These are phyloP conservation scores for Basidioascus undulatus DNA, from an alignment of 768 basidiomycete genomes.

Conservation along the genomic window DNA sequence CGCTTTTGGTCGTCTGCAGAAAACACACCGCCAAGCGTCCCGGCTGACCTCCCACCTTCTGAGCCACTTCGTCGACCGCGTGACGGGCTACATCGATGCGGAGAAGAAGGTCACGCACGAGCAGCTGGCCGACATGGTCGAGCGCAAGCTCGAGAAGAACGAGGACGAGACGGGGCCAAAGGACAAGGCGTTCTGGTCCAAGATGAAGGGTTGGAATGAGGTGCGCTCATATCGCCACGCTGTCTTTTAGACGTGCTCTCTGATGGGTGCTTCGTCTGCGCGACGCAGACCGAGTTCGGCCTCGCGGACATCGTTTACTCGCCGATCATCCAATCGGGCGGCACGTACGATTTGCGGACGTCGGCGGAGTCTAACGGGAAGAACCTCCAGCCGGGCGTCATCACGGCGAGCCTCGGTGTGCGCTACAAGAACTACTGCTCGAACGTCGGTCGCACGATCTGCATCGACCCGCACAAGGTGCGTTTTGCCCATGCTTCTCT, in stretches of 20 bases:
- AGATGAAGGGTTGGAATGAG: slow-evolving; percentile 38
- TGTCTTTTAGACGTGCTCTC: no score
- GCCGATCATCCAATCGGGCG: slow-evolving; percentile 84
- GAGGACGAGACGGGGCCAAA: slow-evolving; percentile 48
- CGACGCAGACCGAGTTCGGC: slow-evolving; percentile 55
- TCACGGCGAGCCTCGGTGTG: slow-evolving; percentile 65
- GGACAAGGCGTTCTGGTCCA: slow-evolving; percentile 80
- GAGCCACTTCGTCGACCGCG: slow-evolving; percentile 55
- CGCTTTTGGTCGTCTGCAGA: slow-evolving; percentile 25
- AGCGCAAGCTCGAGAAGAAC: slow-evolving; percentile 64
- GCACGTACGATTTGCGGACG: slow-evolving; percentile 70
- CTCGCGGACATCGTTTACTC: slow-evolving; percentile 81
- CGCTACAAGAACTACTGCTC: slow-evolving; percentile 82
- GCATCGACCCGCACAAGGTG: slow-evolving; percentile 79
- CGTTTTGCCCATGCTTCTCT: slow-evolving; percentile 2
- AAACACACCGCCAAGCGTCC: slow-evolving; percentile 48
- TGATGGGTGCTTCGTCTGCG: no score
- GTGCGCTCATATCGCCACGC: slow-evolving; percentile 29
- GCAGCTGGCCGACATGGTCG: slow-evolving; percentile 58
- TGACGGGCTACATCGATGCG: slow-evolving; percentile 75
- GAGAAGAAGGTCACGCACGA: slow-evolving; percentile 81
- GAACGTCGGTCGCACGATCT: slow-evolving; percentile 78
- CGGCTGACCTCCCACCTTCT: slow-evolving; percentile 64
- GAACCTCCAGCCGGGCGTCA: slow-evolving; percentile 54
- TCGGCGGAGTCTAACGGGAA: slow-evolving; percentile 68